These are phyloP conservation scores for Suzukiozyma palmioleophila DNA, from an alignment of 1,139 yeast genomes.

Conservation along the genomic window DNA sequence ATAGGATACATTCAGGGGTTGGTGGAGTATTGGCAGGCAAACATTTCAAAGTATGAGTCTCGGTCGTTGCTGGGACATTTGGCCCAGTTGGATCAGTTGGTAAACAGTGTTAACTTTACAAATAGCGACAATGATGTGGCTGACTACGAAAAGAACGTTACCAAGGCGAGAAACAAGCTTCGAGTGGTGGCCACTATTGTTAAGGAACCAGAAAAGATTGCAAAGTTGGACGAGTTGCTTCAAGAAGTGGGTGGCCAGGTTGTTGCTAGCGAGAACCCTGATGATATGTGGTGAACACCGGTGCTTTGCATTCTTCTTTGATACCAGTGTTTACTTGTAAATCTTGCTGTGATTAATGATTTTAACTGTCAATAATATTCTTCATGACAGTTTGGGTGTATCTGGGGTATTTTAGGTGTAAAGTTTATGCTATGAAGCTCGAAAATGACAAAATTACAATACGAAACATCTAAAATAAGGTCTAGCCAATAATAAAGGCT, in stretches of 20 bases:
- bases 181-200: constrained; percentile 38
- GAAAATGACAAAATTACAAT: too few relatives aligned
- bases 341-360: too few relatives aligned
- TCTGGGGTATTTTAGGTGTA: too few relatives aligned
- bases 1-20: constrained; percentile 64
- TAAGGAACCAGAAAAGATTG: constrained; percentile 32
- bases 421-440: too few relatives aligned
- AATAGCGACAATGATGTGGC: constrained; percentile 49
- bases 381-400: too few relatives aligned
- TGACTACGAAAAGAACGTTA: constrained; percentile 38
- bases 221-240: constrained; percentile 29
- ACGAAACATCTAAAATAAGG: too few relatives aligned
- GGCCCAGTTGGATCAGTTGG: constrained; percentile 20
- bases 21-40: constrained; percentile 31
- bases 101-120: constrained; percentile 22
- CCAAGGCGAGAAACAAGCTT: constrained; percentile 50
- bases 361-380: not conserved
- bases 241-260: constrained; percentile 37
- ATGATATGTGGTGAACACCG: constrained; percentile 40
- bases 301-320: not conserved
- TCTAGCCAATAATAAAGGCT: too few relatives aligned
- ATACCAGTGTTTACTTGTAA: not conserved
- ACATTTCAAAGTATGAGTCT: constrained; percentile 14
- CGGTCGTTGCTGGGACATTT: constrained; percentile 24
- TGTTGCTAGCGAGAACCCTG: constrained; percentile 36